These are phyloP conservation scores for Phialophora verrucosa DNA, from an alignment of 2,329 filamentous ascomycete species.

Conservation along the genomic window DNA sequence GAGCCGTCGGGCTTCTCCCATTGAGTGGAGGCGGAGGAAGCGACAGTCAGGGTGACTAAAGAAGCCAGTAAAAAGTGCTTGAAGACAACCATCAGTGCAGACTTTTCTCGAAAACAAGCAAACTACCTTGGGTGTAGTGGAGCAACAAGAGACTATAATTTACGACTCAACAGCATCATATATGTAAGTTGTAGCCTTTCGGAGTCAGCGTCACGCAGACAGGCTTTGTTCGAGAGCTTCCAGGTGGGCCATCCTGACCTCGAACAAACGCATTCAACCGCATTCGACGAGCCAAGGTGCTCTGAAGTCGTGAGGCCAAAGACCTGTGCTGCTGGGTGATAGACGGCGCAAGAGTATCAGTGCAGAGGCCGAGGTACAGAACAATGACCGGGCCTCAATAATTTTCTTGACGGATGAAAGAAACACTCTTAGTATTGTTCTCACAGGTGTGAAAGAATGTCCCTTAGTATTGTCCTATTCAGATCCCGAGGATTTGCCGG, in stretches of 20 bases:
- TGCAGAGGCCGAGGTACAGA: not conserved
- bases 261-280: slow-evolving; percentile 15
- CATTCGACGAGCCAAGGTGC: slow-evolving; percentile 8
- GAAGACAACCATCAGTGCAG: slow-evolving; percentile 23
- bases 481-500: slow-evolving; percentile 6
- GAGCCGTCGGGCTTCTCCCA: slow-evolving; percentile 15
- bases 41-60: slow-evolving; percentile 20
- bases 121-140: not conserved
- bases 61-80: slow-evolving; percentile 25
- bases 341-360: not conserved
- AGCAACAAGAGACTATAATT: not conserved
- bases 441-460: not conserved
- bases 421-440: slow-evolving; percentile 3
- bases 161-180: not conserved
- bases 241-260: not conserved
- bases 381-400: not conserved
- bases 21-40: slow-evolving; percentile 17
- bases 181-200: not conserved
- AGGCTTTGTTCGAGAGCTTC: slow-evolving; percentile 6
- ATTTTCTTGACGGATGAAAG: slow-evolving; percentile 5
- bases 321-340: not conserved
- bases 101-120: not conserved
- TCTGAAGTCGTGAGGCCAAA: slow-evolving; percentile 2
- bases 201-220: not conserved
- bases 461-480: slow-evolving; percentile 17